phyloP scores from a whole-genome alignment of 352 stramenopile genomes.

The Thalassiosira mediterranea region DNA sequence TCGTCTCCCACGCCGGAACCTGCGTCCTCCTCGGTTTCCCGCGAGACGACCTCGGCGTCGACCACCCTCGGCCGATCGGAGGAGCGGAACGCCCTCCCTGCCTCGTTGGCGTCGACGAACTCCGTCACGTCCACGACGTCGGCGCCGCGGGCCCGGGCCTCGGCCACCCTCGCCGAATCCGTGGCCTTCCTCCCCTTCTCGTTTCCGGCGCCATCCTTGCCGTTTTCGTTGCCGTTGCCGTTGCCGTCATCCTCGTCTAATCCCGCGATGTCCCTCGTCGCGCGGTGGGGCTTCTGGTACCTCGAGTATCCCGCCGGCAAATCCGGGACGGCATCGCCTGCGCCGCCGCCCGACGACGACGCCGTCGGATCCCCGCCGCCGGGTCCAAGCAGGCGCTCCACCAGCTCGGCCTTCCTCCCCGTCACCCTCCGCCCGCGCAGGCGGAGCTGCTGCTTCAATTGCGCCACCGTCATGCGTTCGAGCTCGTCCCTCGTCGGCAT shows the following conservation, averaged over 20 bases:
- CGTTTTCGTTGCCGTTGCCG: not conserved
- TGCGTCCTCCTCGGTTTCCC: constrained; percentile 22
- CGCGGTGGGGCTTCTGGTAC: constrained; percentile 22
- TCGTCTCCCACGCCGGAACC: constrained; percentile 6
- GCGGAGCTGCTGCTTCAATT: constrained; percentile 80
- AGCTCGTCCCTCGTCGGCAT: constrained; percentile 31
- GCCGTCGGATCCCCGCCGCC: not conserved
- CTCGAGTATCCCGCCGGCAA: constrained; percentile 15
- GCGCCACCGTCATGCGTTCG: constrained; percentile 64
- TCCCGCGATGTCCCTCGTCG: too few species aligned
- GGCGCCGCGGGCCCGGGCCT: constrained; percentile 57
- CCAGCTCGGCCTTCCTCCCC: constrained; percentile 73
- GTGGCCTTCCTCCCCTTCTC: not conserved
- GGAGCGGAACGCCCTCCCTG: constrained; percentile 61
- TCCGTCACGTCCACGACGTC: constrained; percentile 81
- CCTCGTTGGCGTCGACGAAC: constrained; percentile 72
- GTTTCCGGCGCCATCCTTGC: not conserved
- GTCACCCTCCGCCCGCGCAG: constrained; percentile 68
- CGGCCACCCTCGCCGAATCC: constrained; percentile 25
- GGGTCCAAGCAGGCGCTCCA: constrained; percentile 60
- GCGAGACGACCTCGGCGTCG: constrained; percentile 25
- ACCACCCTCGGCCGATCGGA: constrained; percentile 25
- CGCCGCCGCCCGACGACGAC: not conserved
- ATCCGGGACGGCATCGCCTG: constrained; percentile 3
- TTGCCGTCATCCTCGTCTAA: constrained; percentile 10